Evolutionary conservation across 352 stramenopile genomes (phyloP), one percentile per base, ranked within the genome.

Genomic region (Phytophthora ramorum): DNA sequence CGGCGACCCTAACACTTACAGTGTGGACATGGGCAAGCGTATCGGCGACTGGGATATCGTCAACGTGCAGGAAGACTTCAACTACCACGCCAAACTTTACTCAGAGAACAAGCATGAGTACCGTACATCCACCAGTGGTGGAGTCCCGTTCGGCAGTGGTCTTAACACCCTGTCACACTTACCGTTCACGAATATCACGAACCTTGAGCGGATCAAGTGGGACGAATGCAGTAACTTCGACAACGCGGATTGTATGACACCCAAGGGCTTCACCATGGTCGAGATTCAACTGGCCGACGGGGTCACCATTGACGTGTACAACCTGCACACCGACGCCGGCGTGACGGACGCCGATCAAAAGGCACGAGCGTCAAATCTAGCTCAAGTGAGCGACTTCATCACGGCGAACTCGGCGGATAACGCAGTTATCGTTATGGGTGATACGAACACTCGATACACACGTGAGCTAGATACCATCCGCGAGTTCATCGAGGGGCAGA

Each of bases 361-460:
- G 4, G 75, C 75, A 3, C 69, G 72, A 3, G 43, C 43, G 2
- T 61, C 69, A n/a, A 83, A 83, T 58, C 40, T 83, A 38, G 59
- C 75, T 37, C 75, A 83, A 57, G 13, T 83, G 17, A 69, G 69
- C 12, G 71, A 76, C 20, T 83, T 72, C 58, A 75, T 78, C 24
- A 32, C 46, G 6, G 58, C 65, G 17, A 79, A 83, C 60, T 83
- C 75, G 10, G 75, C 75, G 43, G 75, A 80, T 57, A 69, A 80
- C 20, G 69, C 72, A 0, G 69, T 81, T 28, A 54, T 83, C 14
- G 64, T 83, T 32, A 79, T 81, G 61, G 75, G 75, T 24, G 75
- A 83, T 56, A 83, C 75, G 20, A 80, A 80, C 65, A 80, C 73
- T 19, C 66, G 73, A 45, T 83, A 80, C 71, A 80, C 75, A 20